Evolutionary conservation across 805 yeast species (phyloP), one percentile per base, ranked within the genome.

Genomic region (Suhomyces emberorum): DNA sequence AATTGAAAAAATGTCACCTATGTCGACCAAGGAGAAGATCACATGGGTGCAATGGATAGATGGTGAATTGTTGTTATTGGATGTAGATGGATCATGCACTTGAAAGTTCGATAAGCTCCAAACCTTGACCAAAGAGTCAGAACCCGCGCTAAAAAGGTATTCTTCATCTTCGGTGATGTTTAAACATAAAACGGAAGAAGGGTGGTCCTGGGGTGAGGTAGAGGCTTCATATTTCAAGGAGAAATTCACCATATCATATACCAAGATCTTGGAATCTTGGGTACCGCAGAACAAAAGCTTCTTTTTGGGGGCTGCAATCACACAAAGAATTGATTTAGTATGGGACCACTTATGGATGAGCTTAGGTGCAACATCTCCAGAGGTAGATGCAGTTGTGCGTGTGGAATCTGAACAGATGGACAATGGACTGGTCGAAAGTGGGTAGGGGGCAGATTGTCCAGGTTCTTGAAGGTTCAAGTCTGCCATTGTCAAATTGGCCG

Each of bases 1-100:
- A 22, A 91, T 62, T 7, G 95, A 82, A 54, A 91, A 91, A 12
- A 91, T 83, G 58, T 91, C 98, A 34, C 98, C 98, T 34, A 91
- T 83, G 62, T 91, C 98, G 23, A 83, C 73, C 8, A 83, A 59
- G 1, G 95, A 83, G 57, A 91, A 91, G 6, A 89, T 77, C 0
- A 95, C 83, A 49, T 84, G 83, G 0, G 83, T 54, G 35, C 70
- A 65, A 9, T 38, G 44, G 25, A 56, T 49, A 19, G 34, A 21
- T n/a, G 42, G 40, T 14, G 26, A 34, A 22, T 21, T 29, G 16
- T 39, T 30, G n/a, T 46, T 41, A 7, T 7, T 20, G 12, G 26
- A 8, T 23, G 8, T 14, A 7, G 26, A 23, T 15, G 36, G 21
- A 20, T 34, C 37, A 19, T 28, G 15, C 20, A 22, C 16, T 4